Conservation (phyloP, 768 basidiomycete genomes). For the Lentinula raphanica region DNA sequence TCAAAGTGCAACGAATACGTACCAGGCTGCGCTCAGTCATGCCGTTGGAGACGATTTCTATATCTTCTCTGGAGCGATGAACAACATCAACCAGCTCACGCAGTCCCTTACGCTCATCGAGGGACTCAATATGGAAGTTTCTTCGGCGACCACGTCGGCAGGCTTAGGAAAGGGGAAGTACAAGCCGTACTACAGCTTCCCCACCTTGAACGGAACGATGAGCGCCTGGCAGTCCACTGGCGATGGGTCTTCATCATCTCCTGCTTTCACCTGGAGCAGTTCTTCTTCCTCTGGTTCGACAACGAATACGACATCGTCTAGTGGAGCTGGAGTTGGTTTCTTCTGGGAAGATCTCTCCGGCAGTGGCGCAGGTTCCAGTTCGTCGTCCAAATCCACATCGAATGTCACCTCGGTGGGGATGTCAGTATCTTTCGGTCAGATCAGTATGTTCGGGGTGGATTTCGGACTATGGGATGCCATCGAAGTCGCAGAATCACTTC, state of each 20-base stretch:
- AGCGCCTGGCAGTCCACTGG: not conserved
- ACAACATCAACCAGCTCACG: not conserved
- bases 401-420: not conserved
- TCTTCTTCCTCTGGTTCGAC: not conserved
- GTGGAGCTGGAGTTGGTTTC: not conserved
- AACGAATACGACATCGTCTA: not conserved
- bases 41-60: not conserved
- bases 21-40: not conserved
- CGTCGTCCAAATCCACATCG: not conserved
- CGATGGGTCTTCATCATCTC: not conserved
- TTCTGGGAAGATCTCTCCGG: constrained; percentile 4
- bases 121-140: constrained; percentile 4
- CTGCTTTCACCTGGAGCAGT: not conserved
- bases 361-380: not conserved
- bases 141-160: not conserved
- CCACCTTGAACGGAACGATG: not conserved
- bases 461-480: not conserved
- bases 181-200: constrained; percentile 3
- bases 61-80: constrained; percentile 4
- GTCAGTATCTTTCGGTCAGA: not conserved
- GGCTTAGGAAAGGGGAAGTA: not conserved
- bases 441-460: not conserved
- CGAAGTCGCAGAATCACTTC: not conserved
- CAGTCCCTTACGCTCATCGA: not conserved
- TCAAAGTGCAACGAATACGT: not conserved